Evolutionary conservation across 768 basidiomycete genomes (phyloP), one percentile per base, ranked within the genome.

Genomic region (Amanita pseudoporphyria): DNA sequence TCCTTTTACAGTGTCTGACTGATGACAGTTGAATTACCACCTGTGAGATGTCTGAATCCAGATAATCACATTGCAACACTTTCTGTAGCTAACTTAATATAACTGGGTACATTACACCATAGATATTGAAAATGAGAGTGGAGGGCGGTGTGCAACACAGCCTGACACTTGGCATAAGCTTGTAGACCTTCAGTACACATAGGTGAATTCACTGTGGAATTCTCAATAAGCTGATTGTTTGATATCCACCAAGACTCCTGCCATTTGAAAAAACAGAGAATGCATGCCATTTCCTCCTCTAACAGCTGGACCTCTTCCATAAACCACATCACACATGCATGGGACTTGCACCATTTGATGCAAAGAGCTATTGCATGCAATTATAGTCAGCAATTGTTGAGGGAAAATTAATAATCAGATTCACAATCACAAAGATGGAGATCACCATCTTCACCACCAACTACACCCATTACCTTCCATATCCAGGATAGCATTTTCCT

Each of bases 291-390:
- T 35, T 64, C 62, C 30, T 61, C 60, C 2, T n/a, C 4, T 9
- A 64, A 38, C 3, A 63, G 45, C 3, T 43, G 36, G 6, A 62
- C 54, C 35, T 64, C 61, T 32, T 64, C 62, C 0, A 36, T 21
- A 49, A 59, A 64, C 19, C 45, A 55, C 31, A 52, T 50, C 0
- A 50, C 53, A 9, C 55, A 48, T n/a, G n/a, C n/a, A n/a, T n/a
- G n/a, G n/a, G n/a, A n/a, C n/a, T n/a, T n/a, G n/a, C n/a, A n/a
- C n/a, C 5, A 58, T 32, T 60, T 56, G 16, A 64, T 53, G 0
- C 43, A 39, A 10, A 64, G 47, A 0, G 52, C 60, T 59, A 32
- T n/a, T 13, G 16, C 35, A 21, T 12, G 35, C 10, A 42, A n/a
- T 42, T 21, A 12, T 21, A 6, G 16, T 32, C 14, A 31, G 14